Conservation (phyloP, 139 green algal genomes). For the Chlamydomonas eustigma region DNA sequence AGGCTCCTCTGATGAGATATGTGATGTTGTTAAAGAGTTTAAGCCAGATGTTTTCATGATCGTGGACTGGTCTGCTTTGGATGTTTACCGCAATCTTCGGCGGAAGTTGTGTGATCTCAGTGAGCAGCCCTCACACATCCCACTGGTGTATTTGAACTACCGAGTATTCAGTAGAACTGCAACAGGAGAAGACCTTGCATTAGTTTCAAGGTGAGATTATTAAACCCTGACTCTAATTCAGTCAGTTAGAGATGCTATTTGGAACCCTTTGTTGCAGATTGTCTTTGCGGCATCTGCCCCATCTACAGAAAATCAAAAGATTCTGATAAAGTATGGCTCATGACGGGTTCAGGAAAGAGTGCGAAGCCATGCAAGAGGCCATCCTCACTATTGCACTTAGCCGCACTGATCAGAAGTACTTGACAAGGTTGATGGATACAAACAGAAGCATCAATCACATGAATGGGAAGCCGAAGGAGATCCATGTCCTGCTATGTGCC, state of each 20-base stretch:
- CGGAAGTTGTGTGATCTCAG: not conserved
- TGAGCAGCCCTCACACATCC: conserved; percentile 10
- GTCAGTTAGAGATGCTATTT: too few species aligned
- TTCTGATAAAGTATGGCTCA: too few species aligned
- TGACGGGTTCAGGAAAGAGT: conserved; percentile 37
- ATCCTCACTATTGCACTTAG: conserved; percentile 43
- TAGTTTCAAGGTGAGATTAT: conserved; percentile 25
- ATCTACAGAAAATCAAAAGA: too few species aligned
- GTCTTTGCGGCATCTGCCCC: too few species aligned
- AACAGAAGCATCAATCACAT: not conserved
- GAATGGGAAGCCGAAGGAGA: not conserved
- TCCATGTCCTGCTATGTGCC: conserved; percentile 42
- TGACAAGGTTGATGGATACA: conserved; percentile 10
- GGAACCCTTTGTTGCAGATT: too few species aligned
- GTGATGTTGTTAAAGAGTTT: conserved; percentile 34
- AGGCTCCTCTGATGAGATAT: not conserved
- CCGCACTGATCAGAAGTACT: conserved; percentile 46
- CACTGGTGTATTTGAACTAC: conserved; percentile 47
- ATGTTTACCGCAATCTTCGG: conserved; percentile 22
- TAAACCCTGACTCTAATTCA: too few species aligned
- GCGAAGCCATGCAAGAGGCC: conserved; percentile 24
- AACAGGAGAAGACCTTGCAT: conserved; percentile 18
- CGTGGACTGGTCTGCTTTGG: conserved; percentile 61
- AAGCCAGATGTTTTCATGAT: conserved; percentile 39
- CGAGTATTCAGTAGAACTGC: conserved; percentile 42